These are phyloP conservation scores for Przewalskia tangutica DNA, from an alignment of 257 asterid species.

Conservation along the genomic window DNA sequence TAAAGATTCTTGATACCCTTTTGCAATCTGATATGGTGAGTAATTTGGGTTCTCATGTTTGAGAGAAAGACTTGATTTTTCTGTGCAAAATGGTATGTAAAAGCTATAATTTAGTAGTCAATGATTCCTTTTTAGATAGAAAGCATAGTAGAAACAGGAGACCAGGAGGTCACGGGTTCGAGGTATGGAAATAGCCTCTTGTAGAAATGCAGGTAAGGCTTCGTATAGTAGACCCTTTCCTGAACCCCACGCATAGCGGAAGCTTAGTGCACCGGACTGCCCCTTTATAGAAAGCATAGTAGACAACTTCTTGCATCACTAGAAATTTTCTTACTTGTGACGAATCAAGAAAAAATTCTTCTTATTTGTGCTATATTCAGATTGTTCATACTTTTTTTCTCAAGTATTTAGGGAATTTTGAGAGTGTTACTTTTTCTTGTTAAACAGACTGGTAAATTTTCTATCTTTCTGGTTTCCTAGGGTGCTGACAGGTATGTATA, in stretches of 20 bases:
- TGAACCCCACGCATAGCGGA: no score
- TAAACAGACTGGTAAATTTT: neutral
- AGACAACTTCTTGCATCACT: neutral
- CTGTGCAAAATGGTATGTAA: neutral
- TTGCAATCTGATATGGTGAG: constrained; percentile 1
- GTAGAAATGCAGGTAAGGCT: no score
- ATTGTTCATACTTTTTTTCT: neutral
- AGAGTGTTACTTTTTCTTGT: neutral
- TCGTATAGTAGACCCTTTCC: no score
- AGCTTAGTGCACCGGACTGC: no score
- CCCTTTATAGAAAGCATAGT: no score
- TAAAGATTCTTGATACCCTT: neutral
- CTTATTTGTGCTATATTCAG: neutral
- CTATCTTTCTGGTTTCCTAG: constrained; percentile 3
- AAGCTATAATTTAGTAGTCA: neutral
- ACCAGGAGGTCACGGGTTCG: no score
- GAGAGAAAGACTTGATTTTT: neutral
- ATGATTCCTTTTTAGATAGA: neutral
- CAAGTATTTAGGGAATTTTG: neutral
- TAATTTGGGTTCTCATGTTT: neutral
- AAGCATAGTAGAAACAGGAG: neutral
- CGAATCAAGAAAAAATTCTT: no score
- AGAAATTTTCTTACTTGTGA: neutral
- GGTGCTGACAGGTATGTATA: neutral
- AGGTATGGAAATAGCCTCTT: no score